phyloP scores from a whole-genome alignment of 345 rosid genomes.

The Linum lewisii region DNA sequence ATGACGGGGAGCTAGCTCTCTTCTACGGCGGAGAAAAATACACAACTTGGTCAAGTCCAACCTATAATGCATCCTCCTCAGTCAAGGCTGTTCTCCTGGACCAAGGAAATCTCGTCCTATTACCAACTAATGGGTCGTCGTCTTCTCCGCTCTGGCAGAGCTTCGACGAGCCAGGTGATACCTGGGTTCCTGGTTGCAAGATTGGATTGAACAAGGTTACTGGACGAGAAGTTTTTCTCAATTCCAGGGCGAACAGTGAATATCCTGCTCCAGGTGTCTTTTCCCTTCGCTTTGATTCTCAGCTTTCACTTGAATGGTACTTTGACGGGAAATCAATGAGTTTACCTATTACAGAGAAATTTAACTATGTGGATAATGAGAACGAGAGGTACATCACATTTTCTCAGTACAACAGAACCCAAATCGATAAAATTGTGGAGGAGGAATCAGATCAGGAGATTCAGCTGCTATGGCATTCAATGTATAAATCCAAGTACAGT shows the following conservation, averaged over 20 bases:
- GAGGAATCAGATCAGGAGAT: background rate
- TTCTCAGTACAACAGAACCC: conserved; percentile 2
- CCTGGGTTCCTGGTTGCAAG: conserved; percentile 70
- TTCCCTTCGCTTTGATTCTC: conserved; percentile 50
- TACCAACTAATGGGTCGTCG: conserved; percentile 15
- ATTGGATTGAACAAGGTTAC: conserved; percentile 37
- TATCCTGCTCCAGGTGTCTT: conserved; percentile 70
- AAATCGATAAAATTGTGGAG: background rate
- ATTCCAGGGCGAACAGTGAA: conserved; percentile 48
- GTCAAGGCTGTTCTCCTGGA: conserved; percentile 41
- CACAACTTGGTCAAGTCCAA: conserved; percentile 48
- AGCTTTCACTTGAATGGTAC: conserved; percentile 22
- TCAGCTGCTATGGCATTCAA: background rate
- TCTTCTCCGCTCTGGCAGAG: conserved; percentile 39
- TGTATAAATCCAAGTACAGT: conserved; percentile 11
- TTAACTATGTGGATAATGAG: conserved; percentile 28
- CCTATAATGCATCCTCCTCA: conserved; percentile 12
- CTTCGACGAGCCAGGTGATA: conserved; percentile 50
- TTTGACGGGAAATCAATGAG: too few species aligned
- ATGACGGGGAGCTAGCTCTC: conserved; percentile 45
- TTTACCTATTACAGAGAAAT: conserved; percentile 63
- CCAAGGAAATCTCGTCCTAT: conserved; percentile 52
- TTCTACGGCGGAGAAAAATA: conserved; percentile 29
- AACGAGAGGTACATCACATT: conserved; percentile 58
- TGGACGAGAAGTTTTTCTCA: conserved; percentile 24